Evolutionary conservation across 495 filamentous ascomycete species (phyloP).

Genomic region (Delitschia confertaspora): DNA sequence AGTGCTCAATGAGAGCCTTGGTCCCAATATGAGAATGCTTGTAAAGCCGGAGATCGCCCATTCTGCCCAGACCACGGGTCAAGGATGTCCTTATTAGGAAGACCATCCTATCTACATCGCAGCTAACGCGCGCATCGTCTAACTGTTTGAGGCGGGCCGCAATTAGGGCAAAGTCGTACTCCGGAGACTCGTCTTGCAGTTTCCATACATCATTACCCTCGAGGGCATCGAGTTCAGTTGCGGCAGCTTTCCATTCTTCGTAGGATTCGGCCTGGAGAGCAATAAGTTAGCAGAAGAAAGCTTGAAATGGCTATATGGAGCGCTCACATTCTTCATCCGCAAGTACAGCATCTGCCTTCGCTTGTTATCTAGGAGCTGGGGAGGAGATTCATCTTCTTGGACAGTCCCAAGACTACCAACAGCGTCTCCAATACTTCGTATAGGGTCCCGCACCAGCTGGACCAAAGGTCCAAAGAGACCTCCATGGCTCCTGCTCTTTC

Average conservation of each 20-base stretch:
- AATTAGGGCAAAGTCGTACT: constrained; percentile 65
- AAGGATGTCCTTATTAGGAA: constrained; percentile 73
- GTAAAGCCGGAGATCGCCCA: constrained; percentile 77
- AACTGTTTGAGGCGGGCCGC: constrained; percentile 59
- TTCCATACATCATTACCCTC: constrained; percentile 85
- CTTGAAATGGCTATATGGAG: not conserved
- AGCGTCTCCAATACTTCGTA: constrained; percentile 16
- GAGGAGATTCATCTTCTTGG: not conserved
- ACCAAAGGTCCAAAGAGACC: constrained; percentile 23
- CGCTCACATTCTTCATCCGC: constrained; percentile 27
- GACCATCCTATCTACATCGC: constrained; percentile 68
- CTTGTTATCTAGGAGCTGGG: not conserved
- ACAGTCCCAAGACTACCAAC: not conserved
- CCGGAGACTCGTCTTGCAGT: constrained; percentile 47
- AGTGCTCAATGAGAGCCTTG: constrained; percentile 75
- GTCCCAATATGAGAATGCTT: constrained; percentile 79
- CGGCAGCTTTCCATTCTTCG: constrained; percentile 42
- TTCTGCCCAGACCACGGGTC: constrained; percentile 72
- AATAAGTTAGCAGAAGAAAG: constrained; percentile 5
- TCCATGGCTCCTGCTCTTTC: constrained; percentile 20
- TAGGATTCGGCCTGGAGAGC: constrained; percentile 29
- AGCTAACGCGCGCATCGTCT: constrained; percentile 62
- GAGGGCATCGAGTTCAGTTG: constrained; percentile 67
- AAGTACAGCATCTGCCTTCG: constrained; percentile 28
- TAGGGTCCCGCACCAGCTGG: constrained; percentile 25